phyloP scores from a whole-genome alignment of 768 basidiomycete genomes.

The Sarcomyxa edulis region DNA sequence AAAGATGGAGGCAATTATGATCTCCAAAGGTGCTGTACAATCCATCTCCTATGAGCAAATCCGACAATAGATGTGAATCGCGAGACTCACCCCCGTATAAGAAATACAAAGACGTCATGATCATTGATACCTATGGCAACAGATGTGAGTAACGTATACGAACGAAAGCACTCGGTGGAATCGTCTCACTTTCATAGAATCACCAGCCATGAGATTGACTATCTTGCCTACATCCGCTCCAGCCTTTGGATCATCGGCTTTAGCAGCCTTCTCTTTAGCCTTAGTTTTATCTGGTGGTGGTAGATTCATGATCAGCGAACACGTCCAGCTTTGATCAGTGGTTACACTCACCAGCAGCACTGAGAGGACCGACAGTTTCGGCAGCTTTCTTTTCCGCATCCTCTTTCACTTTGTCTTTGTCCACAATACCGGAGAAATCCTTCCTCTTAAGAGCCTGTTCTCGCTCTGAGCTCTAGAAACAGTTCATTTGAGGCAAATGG shows the following conservation, averaged over 20 bases:
- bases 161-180: slow-evolving; percentile 1
- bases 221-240: slow-evolving; percentile 89
- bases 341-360: slow-evolving; percentile 18
- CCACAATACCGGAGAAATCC: slow-evolving; percentile 76
- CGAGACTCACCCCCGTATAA: slow-evolving; percentile 53
- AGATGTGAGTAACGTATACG: neutral
- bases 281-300: slow-evolving; percentile 22
- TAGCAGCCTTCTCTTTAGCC: slow-evolving; percentile 29
- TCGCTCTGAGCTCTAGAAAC: no score
- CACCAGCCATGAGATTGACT: slow-evolving; percentile 83
- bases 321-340: slow-evolving; percentile 7
- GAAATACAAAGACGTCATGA: slow-evolving; percentile 44
- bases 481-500: no score
- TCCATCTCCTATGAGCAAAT: neutral
- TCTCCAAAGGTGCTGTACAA: slow-evolving; percentile 63
- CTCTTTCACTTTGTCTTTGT: slow-evolving; percentile 35
- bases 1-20: slow-evolving; percentile 66
- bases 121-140: neutral
- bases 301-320: no score
- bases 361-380: slow-evolving; percentile 40
- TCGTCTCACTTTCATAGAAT: slow-evolving; percentile 57
- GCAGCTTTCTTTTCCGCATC: slow-evolving; percentile 19
- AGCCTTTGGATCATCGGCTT: slow-evolving; percentile 54
- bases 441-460: slow-evolving; percentile 75
- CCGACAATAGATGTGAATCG: slow-evolving; percentile 8